Evolutionary conservation across 2,329 filamentous ascomycete genomes (phyloP).

Genomic region (Sarocladium oryzae): DNA sequence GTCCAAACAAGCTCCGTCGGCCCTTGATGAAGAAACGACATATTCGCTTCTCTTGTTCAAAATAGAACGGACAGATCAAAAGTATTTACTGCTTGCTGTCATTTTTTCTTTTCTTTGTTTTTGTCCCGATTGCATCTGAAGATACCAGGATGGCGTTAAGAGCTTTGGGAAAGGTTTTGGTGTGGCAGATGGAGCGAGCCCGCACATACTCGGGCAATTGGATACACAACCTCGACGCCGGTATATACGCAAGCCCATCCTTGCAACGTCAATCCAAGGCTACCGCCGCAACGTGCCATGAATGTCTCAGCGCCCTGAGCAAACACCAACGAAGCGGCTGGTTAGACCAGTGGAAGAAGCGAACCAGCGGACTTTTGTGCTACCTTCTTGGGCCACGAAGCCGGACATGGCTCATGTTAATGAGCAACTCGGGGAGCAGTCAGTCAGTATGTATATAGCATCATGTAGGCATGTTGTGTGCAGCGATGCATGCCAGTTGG

Average conservation of each 20-base stretch:
- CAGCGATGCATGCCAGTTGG: neutral
- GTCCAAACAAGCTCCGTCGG: neutral
- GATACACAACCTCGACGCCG: constrained; percentile 14
- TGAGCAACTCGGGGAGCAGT: neutral
- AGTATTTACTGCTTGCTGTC: neutral
- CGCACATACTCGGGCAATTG: constrained; percentile 2
- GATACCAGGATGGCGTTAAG: constrained; percentile 29
- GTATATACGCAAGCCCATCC: constrained; percentile 14
- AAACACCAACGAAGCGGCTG: neutral
- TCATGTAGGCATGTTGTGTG: neutral
- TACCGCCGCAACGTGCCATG: neutral
- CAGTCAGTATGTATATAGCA: neutral
- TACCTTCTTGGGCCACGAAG: neutral
- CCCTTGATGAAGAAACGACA: constrained; percentile 2
- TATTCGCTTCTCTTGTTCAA: constrained; percentile 9
- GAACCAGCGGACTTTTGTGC: neutral
- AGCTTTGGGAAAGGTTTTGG: constrained; percentile 18
- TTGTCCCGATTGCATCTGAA: constrained; percentile 6
- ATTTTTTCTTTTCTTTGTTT: constrained; percentile 1
- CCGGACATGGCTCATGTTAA: neutral
- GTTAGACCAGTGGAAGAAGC: neutral
- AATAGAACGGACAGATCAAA: neutral
- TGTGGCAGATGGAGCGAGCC: constrained; percentile 14
- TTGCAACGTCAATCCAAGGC: neutral
- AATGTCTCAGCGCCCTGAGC: neutral